Conservation (phyloP, 768 basidiomycete species). For the Agrocybe chaxingu region DNA sequence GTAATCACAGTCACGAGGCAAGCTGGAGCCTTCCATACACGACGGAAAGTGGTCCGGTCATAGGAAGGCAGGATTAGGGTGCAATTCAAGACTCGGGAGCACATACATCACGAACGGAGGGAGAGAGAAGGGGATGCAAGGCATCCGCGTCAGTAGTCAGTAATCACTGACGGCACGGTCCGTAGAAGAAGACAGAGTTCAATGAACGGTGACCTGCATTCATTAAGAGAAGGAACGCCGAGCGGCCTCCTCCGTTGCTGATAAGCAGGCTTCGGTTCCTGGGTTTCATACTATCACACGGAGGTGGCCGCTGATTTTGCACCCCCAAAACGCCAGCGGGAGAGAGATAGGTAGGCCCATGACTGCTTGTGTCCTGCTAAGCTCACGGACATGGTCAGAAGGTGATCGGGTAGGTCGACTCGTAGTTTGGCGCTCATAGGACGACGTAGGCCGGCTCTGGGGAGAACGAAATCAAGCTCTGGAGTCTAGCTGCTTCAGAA, state of each 20-base stretch:
- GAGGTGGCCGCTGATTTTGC: not conserved
- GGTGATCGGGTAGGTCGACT: no score
- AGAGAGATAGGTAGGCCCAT: not conserved
- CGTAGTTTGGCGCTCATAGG: no score
- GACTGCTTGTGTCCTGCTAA: not conserved
- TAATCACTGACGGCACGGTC: not conserved
- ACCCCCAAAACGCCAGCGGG: not conserved
- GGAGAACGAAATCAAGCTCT: no score
- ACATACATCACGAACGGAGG: no score
- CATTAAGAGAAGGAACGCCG: constrained; percentile 2
- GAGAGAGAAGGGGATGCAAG: no score
- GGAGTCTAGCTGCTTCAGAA: no score
- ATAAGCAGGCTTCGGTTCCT: not conserved
- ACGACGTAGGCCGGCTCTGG: no score
- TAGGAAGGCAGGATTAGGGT: no score
- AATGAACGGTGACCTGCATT: not conserved
- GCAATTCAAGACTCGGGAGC: no score
- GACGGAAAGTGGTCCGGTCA: not conserved
- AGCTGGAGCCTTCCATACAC: constrained; percentile 3
- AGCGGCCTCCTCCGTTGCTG: not conserved
- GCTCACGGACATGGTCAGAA: no score
- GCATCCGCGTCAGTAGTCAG: no score
- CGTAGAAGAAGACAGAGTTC: not conserved
- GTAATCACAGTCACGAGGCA: constrained; percentile 4
- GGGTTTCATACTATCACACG: not conserved